These are phyloP conservation scores for Xylaria sp. DNA, from an alignment of 2,329 filamentous ascomycete genomes.

Conservation along the genomic window DNA sequence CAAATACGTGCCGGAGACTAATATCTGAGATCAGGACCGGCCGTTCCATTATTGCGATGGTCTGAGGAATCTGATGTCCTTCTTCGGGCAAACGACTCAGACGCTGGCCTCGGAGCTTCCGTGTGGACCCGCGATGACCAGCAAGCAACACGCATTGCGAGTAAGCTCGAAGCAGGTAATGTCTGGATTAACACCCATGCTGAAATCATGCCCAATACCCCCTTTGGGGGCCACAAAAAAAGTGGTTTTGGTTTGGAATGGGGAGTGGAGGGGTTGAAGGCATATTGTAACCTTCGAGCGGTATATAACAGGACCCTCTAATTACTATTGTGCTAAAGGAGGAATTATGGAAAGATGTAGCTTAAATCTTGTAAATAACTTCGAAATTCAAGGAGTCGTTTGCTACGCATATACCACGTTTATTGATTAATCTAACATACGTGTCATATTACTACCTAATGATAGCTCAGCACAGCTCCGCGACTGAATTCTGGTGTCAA, in stretches of 20 bases:
- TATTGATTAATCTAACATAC: no score
- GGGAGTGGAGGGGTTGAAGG: conserved; percentile 47
- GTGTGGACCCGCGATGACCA: conserved; percentile 56
- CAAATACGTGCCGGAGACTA: not conserved
- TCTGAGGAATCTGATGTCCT: conserved; percentile 51
- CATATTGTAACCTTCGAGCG: conserved; percentile 38
- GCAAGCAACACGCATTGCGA: conserved; percentile 52
- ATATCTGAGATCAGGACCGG: conserved; percentile 36
- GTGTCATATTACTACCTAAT: no score
- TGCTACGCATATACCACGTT: no score
- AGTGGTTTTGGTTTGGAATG: conserved; percentile 57
- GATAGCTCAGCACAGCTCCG: no score
- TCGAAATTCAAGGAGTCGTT: not conserved
- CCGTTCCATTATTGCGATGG: conserved; percentile 50
- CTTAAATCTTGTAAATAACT: not conserved
- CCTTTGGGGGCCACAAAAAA: conserved; percentile 57
- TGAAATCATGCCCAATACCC: conserved; percentile 44
- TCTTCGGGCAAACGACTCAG: conserved; percentile 52
- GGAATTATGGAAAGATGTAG: not conserved
- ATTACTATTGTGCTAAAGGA: not conserved
- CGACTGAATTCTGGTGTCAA: no score
- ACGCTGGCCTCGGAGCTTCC: conserved; percentile 56
- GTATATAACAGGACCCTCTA: not conserved
- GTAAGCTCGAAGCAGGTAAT: conserved; percentile 55
- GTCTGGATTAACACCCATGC: conserved; percentile 58